These are phyloP conservation scores for Rhytidiadelphus loreus DNA, from an alignment of 225 moss, liverwort and hornwort species.

Conservation along the genomic window DNA sequence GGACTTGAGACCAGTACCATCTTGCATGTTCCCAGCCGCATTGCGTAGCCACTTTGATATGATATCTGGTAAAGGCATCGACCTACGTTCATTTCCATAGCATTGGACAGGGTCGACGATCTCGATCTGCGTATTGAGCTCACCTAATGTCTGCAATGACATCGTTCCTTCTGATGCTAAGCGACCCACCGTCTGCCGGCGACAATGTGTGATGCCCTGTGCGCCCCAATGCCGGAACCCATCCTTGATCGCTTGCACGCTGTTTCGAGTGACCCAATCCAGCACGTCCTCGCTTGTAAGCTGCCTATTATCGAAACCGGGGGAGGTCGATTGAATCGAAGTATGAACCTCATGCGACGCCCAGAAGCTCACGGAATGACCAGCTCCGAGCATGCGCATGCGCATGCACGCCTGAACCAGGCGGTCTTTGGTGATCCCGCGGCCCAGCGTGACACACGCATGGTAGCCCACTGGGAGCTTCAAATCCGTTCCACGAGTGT, in stretches of 20 bases:
- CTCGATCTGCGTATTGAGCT: not conserved
- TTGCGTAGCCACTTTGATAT: not conserved
- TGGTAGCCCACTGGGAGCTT: constrained; percentile 13
- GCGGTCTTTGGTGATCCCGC: constrained; percentile 29
- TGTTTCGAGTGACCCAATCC: constrained; percentile 13
- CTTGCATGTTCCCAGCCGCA: not conserved
- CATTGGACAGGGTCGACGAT: not conserved
- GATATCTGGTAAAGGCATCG: not conserved
- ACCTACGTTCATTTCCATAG: not conserved
- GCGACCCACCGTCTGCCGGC: not conserved
- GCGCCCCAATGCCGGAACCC: constrained; percentile 23
- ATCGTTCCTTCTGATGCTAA: not conserved
- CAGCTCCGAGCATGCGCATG: constrained; percentile 30
- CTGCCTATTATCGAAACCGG: not conserved
- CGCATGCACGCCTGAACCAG: constrained; percentile 32
- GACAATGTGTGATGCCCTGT: constrained; percentile 13
- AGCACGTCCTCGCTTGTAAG: constrained; percentile 5
- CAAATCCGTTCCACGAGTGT: constrained; percentile 26
- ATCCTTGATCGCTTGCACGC: constrained; percentile 6
- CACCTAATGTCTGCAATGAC: not conserved
- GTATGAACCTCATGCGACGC: constrained; percentile 30
- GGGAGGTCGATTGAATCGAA: not conserved
- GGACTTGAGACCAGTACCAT: not conserved
- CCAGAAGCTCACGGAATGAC: constrained; percentile 37
- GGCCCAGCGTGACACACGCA: constrained; percentile 19